Evolutionary conservation across 2,329 filamentous ascomycete species (phyloP).

Genomic region (Colletotrichum somersetense): DNA sequence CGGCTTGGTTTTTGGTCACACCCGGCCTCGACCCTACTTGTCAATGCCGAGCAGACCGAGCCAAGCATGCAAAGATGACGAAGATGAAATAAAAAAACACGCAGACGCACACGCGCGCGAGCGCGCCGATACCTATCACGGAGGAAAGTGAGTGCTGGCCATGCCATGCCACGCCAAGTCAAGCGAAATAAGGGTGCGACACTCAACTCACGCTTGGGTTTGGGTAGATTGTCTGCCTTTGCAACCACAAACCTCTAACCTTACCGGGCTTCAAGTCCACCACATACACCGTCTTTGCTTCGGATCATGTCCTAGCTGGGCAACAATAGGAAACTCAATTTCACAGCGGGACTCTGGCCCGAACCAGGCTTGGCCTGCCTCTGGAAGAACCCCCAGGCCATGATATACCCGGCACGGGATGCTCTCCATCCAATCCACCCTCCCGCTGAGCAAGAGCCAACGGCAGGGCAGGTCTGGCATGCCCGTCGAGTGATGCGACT

Average conservation of each 20-base stretch:
- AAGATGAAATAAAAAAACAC: neutral
- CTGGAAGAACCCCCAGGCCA: constrained; percentile 39
- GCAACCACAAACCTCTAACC: constrained; percentile 5
- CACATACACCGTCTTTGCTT: constrained; percentile 35
- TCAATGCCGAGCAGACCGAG: constrained; percentile 30
- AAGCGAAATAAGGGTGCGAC: constrained; percentile 13
- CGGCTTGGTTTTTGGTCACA: neutral
- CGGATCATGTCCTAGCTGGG: constrained; percentile 39
- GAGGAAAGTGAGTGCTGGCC: constrained; percentile 3
- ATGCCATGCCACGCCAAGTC: constrained; percentile 11
- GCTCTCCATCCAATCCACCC: constrained; percentile 37
- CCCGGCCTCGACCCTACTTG: neutral
- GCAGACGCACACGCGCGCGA: neutral
- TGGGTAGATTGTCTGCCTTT: constrained; percentile 8
- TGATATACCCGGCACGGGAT: constrained; percentile 28
- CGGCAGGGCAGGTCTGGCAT: constrained; percentile 11
- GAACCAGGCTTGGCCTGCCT: constrained; percentile 33
- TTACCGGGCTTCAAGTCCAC: neutral
- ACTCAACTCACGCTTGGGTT: constrained; percentile 5
- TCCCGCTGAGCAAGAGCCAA: constrained; percentile 36
- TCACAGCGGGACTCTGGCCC: constrained; percentile 34
- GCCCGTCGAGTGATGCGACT: constrained; percentile 38
- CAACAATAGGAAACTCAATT: constrained; percentile 40
- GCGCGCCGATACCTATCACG: too few relatives aligned
- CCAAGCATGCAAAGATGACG: constrained; percentile 1